Evolutionary conservation across 495 filamentous ascomycete genomes (phyloP).

Genomic region (Aspergillus sparsus): DNA sequence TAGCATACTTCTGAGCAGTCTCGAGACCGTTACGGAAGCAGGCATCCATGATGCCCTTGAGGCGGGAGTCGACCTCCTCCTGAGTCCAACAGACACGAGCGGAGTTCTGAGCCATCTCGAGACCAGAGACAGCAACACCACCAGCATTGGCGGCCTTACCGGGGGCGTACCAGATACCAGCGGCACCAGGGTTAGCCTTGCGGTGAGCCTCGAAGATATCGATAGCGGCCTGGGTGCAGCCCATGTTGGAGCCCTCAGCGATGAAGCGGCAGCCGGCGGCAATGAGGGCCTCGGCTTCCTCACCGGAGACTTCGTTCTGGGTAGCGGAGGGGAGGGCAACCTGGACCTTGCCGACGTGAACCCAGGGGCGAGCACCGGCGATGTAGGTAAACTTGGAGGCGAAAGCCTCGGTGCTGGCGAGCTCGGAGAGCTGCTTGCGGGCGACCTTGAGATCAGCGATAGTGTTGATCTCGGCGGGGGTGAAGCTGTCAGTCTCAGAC

Average conservation of each 20-base stretch:
- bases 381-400: slow-evolving; percentile 82
- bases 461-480: slow-evolving; percentile 68
- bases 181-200: slow-evolving; percentile 61
- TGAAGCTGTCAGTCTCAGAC: slow-evolving; percentile 61
- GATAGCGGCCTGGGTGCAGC: slow-evolving; percentile 94
- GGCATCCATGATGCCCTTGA: slow-evolving; percentile 91
- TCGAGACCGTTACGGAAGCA: slow-evolving; percentile 90
- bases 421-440: slow-evolving; percentile 74
- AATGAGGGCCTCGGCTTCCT: slow-evolving; percentile 84
- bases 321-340: slow-evolving; percentile 91
- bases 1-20: slow-evolving; percentile 86
- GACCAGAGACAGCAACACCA: slow-evolving; percentile 94
- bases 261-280: slow-evolving; percentile 78
- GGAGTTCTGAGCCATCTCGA: slow-evolving; percentile 99
- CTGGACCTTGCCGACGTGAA: slow-evolving; percentile 83
- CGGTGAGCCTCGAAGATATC: slow-evolving; percentile 86
- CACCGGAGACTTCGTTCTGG: slow-evolving; percentile 92
- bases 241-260: slow-evolving; percentile 98
- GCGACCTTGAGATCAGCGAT: slow-evolving; percentile 86
- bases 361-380: slow-evolving; percentile 86
- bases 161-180: slow-evolving; percentile 92
- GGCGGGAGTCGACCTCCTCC: slow-evolving; percentile 88
- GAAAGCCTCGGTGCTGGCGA: slow-evolving; percentile 52
- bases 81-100: slow-evolving; percentile 78
- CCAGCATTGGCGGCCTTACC: slow-evolving; percentile 94